A percentile compares a stretch with the other conserved stretches of the same genome.
These are phyloP conservation scores for Parathielavia appendiculata DNA, from an alignment of 495 filamentous ascomycete species.

Conservation along the genomic window DNA sequence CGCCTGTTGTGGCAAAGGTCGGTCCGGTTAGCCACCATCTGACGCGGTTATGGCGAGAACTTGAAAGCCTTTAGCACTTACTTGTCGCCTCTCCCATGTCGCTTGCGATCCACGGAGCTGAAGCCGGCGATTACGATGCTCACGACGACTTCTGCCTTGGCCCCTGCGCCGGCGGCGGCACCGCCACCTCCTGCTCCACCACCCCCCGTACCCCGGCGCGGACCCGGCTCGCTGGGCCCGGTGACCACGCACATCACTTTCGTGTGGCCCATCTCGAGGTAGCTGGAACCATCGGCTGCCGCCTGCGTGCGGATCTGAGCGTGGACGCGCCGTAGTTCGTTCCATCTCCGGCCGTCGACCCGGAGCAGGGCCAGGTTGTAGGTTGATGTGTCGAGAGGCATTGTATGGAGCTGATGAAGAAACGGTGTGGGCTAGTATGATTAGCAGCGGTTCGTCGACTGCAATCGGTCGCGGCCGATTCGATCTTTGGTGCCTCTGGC, in stretches of 20 bases:
- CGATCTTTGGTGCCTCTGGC: background rate
- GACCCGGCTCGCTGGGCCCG: constrained; percentile 68
- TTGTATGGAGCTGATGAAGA: constrained; percentile 29
- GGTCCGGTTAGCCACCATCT: constrained; percentile 4
- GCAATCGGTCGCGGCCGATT: background rate
- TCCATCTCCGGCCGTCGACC: constrained; percentile 94
- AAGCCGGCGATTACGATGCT: constrained; percentile 85
- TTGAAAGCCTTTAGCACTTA: constrained; percentile 34
- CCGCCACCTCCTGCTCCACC: constrained; percentile 30
- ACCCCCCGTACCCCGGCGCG: constrained; percentile 26
- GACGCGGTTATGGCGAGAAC: background rate
- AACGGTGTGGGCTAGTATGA: background rate
- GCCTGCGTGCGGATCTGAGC: constrained; percentile 89
- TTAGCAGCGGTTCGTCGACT: background rate
- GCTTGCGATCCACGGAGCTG: constrained; percentile 78
- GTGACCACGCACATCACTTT: constrained; percentile 89
- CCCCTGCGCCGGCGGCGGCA: constrained; percentile 41
- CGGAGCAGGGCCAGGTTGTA: constrained; percentile 83
- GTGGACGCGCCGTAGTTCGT: constrained; percentile 85
- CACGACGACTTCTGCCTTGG: constrained; percentile 63
- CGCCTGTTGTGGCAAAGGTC: constrained; percentile 47
- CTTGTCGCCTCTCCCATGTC: constrained; percentile 69
- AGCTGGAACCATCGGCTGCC: constrained; percentile 81
- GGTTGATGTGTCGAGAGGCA: constrained; percentile 88
- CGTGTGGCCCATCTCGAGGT: constrained; percentile 94